Evolutionary conservation across 352 stramenopile genomes (phyloP).

Genomic region (Aphanomyces euteiches): DNA sequence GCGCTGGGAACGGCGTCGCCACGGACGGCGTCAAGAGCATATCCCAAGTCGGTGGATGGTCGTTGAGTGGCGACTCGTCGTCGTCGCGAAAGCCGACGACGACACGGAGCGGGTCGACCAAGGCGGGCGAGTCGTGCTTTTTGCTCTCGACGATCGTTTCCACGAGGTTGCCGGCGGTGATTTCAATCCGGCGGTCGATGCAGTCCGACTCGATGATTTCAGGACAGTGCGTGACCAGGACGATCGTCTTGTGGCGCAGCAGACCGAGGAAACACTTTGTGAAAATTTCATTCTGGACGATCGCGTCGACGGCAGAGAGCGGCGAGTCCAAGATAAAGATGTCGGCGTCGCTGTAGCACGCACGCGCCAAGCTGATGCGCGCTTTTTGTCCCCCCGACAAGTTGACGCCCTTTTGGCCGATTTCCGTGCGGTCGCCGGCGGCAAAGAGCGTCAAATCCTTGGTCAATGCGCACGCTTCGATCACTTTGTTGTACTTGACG

Average conservation of each 20-base stretch:
- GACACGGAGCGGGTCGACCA: not conserved
- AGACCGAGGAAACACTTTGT: constrained; percentile 61
- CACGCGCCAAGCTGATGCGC: constrained; percentile 29
- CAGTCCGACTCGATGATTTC: constrained; percentile 47
- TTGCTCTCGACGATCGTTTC: not conserved
- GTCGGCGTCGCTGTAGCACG: constrained; percentile 29
- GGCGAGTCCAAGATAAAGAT: constrained; percentile 30
- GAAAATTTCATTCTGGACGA: constrained; percentile 87
- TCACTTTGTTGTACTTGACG: constrained; percentile 41
- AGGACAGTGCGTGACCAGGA: constrained; percentile 77
- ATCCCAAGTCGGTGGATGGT: not conserved
- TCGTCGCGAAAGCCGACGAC: not conserved
- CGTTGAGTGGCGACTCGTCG: not conserved
- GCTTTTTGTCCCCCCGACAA: constrained; percentile 57
- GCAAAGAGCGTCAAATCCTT: constrained; percentile 38
- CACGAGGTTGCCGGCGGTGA: constrained; percentile 38
- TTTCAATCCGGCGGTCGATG: constrained; percentile 41
- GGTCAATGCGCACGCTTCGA: constrained; percentile 33
- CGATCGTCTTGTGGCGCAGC: constrained; percentile 51
- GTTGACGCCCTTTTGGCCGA: constrained; percentile 49
- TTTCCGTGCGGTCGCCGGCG: constrained; percentile 60
- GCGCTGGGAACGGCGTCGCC: not conserved
- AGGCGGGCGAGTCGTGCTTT: not conserved
- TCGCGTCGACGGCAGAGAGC: constrained; percentile 75
- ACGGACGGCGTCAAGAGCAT: not conserved